phyloP scores from a whole-genome alignment of 768 basidiomycete species.

The Gloeophyllum trabeum region DNA sequence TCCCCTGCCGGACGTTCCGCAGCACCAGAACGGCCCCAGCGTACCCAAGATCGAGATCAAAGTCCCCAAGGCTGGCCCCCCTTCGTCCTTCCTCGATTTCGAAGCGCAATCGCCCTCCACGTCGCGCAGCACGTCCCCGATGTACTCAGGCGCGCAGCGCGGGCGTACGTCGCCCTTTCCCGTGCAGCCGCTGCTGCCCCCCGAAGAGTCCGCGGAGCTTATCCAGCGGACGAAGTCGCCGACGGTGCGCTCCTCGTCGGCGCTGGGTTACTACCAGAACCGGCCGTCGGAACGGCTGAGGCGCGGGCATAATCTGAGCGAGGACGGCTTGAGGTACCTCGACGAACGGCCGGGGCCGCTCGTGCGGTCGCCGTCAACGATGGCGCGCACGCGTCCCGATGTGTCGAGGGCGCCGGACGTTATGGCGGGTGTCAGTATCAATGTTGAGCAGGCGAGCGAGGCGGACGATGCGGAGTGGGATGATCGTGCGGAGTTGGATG shows the following conservation, averaged over 20 bases:
- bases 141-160: slow-evolving; percentile 11
- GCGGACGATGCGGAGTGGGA: slow-evolving; percentile 8
- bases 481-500: slow-evolving; percentile 5
- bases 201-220: slow-evolving; percentile 9
- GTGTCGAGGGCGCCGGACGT: background rate
- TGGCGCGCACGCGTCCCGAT: background rate
- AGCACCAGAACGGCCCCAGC: background rate
- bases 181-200: slow-evolving; percentile 24
- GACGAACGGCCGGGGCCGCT: background rate
- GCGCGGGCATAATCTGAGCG: background rate
- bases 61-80: background rate
- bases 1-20: slow-evolving; percentile 6
- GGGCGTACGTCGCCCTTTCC: slow-evolving; percentile 45
- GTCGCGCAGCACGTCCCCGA: background rate
- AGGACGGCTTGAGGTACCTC: background rate
- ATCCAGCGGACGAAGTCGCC: slow-evolving; percentile 4
- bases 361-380: background rate
- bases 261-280: background rate
- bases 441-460: background rate
- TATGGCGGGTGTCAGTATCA: background rate
- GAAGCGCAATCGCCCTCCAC: background rate
- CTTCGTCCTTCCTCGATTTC: background rate
- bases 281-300: background rate
- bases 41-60: background rate
- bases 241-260: slow-evolving; percentile 7